Evolutionary conservation across 2,329 filamentous ascomycete genomes (phyloP).

Genomic region (Pseudogymnoascus sp.): DNA sequence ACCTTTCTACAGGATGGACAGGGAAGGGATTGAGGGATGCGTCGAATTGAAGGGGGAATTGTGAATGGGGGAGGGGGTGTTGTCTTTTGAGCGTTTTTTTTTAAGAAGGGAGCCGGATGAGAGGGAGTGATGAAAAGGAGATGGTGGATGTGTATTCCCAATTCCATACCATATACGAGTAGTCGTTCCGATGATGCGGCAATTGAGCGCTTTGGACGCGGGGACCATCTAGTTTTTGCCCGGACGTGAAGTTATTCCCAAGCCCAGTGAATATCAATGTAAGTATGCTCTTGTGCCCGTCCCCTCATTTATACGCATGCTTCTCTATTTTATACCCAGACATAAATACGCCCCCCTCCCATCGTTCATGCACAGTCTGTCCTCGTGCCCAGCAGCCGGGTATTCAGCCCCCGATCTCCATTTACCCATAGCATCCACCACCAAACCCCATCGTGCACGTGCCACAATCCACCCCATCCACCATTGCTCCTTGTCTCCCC

Average conservation of each 20-base stretch:
- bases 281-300: background rate
- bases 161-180: slow-evolving; percentile 2
- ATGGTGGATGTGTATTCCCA: background rate
- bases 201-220: background rate
- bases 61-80: background rate
- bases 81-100: background rate
- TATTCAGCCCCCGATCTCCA: background rate
- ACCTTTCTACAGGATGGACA: background rate
- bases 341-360: background rate
- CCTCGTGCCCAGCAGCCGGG: background rate
- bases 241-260: background rate
- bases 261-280: background rate
- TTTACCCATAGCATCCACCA: background rate
- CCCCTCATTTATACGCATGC: background rate
- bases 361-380: background rate
- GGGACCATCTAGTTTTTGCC: background rate
- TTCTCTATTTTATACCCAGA: background rate
- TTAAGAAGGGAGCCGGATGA: background rate
- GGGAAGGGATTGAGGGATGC: background rate
- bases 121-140: background rate
- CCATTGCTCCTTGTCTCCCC: background rate
- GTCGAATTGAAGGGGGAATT: background rate
- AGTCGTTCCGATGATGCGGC: background rate
- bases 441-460: background rate
- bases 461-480: background rate